phyloP scores from a whole-genome alignment of 768 basidiomycete genomes.

The Pleurotus ostreatus region DNA sequence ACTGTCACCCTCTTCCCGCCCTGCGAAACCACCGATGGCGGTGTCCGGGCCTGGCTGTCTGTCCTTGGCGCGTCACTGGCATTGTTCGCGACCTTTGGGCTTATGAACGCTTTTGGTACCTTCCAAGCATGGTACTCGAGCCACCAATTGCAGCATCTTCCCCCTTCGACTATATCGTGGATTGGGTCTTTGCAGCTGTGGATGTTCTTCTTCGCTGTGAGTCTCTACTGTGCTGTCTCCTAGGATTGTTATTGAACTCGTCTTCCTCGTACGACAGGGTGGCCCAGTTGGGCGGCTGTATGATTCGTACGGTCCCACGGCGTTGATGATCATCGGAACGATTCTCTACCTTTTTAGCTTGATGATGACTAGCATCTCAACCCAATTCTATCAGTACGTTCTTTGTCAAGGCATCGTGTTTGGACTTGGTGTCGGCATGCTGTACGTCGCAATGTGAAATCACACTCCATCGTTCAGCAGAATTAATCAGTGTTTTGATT shows the following conservation, averaged over 20 bases:
- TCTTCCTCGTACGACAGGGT: conserved; percentile 36
- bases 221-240: conserved; percentile 16
- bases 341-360: conserved; percentile 45
- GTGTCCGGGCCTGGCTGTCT: conserved; percentile 37
- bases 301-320: conserved; percentile 55
- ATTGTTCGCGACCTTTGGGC: conserved; percentile 68
- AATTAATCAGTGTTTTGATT: conserved; percentile 9
- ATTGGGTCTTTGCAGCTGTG: conserved; percentile 69
- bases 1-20: too few species aligned
- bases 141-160: conserved; percentile 49
- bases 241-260: not conserved
- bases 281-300: conserved; percentile 57
- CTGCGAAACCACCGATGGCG: conserved; percentile 21
- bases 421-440: conserved; percentile 58
- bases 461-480: conserved; percentile 3
- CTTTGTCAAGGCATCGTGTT: conserved; percentile 63
- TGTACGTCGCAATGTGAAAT: conserved; percentile 37
- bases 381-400: conserved; percentile 56
- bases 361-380: conserved; percentile 58
- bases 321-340: conserved; percentile 49
- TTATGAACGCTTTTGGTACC: conserved; percentile 69
- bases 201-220: conserved; percentile 66
- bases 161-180: conserved; percentile 62
- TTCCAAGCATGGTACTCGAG: conserved; percentile 65
- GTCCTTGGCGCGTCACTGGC: conserved; percentile 64